Conservation (phyloP, 2,329 filamentous ascomycete genomes). For the Bipolaris oryzae region DNA sequence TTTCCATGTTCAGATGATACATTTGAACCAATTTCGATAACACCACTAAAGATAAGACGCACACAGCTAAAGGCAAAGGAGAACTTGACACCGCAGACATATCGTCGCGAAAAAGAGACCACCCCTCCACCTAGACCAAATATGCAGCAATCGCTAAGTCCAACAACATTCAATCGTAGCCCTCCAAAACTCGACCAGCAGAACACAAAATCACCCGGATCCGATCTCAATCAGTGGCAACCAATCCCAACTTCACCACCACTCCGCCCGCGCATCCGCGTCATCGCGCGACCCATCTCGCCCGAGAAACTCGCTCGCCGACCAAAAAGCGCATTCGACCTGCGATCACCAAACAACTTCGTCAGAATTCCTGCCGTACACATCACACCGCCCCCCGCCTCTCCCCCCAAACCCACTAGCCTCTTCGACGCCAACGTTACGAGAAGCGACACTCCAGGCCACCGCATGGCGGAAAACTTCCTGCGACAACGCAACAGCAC, state of each 20-base stretch:
- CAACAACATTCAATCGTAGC: conserved; percentile 16
- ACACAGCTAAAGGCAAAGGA: conserved; percentile 27
- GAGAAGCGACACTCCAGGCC: conserved; percentile 37
- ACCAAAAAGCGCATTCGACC: conserved; percentile 44
- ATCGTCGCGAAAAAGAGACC: neutral
- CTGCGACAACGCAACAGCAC: conserved; percentile 28
- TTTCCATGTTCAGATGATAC: conserved; percentile 14
- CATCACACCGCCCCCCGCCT: conserved; percentile 18
- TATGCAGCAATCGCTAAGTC: conserved; percentile 27
- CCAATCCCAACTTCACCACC: conserved; percentile 11
- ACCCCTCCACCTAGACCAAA: conserved; percentile 18
- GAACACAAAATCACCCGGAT: conserved; percentile 15
- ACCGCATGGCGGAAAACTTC: conserved; percentile 41
- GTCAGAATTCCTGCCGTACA: conserved; percentile 8
- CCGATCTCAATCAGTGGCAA: neutral
- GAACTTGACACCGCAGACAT: conserved; percentile 25
- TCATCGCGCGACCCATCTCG: conserved; percentile 23
- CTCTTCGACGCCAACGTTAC: conserved; percentile 13
- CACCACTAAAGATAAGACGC: conserved; percentile 11
- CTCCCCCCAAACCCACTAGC: conserved; percentile 21
- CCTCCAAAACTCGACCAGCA: conserved; percentile 23
- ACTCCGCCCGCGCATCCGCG: conserved; percentile 23
- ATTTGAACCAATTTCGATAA: conserved; percentile 11
- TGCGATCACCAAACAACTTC: conserved; percentile 21
- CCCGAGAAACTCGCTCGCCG: conserved; percentile 30